Evolutionary conservation across 2,329 filamentous ascomycete genomes (phyloP).

Genomic region (Fusarium sp.): DNA sequence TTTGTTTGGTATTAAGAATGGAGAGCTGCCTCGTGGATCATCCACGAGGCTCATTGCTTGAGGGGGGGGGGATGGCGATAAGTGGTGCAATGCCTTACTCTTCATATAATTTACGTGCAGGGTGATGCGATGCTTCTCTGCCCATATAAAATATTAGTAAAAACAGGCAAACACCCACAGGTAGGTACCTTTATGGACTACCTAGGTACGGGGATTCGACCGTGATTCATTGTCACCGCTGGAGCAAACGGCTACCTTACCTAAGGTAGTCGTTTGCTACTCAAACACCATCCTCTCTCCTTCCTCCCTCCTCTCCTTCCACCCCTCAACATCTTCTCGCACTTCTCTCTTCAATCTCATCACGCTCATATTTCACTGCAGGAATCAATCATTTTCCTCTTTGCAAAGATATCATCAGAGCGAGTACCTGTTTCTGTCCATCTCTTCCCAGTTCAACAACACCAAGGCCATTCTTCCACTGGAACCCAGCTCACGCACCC

Average conservation of each 20-base stretch:
- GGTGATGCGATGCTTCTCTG: neutral
- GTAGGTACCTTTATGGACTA: neutral
- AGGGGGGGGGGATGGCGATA: neutral
- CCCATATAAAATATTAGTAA: neutral
- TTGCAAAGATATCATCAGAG: neutral
- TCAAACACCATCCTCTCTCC: neutral
- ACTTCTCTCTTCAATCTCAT: neutral
- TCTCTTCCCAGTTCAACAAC: neutral
- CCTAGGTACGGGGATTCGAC: neutral
- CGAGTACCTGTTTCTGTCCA: neutral
- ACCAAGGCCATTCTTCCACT: neutral
- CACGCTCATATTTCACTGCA: neutral
- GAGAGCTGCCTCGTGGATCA: neutral
- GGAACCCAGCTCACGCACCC: neutral
- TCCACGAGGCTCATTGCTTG: neutral
- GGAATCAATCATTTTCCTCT: neutral
- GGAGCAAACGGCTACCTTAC: neutral
- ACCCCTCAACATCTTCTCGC: neutral
- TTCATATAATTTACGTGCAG: neutral
- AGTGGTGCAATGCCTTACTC: neutral
- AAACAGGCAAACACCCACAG: neutral
- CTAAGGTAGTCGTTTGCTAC: neutral
- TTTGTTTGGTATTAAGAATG: neutral
- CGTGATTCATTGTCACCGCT: neutral
- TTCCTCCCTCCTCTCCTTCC: neutral